Conservation (phyloP, 805 yeast species). For the Pichia ethanolica region DNA sequence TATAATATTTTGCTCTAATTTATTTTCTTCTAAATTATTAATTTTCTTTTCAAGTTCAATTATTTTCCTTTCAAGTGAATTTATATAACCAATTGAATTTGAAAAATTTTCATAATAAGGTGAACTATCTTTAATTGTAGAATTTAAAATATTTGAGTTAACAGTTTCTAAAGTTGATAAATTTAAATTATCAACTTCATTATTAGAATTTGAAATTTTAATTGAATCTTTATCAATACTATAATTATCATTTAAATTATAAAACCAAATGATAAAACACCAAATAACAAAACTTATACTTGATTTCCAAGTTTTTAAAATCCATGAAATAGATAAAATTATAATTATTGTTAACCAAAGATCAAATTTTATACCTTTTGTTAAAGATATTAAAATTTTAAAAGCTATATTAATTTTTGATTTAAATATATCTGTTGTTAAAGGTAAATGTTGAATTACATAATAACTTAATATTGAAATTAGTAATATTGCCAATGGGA, state of each 20-base stretch:
- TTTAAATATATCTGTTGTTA: neutral
- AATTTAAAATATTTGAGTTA: neutral
- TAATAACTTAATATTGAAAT: neutral
- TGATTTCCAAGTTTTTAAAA: constrained; percentile 7
- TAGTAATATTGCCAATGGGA: neutral
- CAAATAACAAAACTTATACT: constrained; percentile 9
- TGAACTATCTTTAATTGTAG: neutral
- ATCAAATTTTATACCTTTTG: constrained; percentile 3
- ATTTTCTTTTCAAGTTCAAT: constrained; percentile 2
- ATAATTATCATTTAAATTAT: constrained; percentile 6
- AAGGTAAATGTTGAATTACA: neutral
- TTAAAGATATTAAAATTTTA: neutral
- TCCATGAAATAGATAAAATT: constrained; percentile 7
- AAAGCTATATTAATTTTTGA: constrained; percentile 1
- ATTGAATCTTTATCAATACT: too few relatives aligned
- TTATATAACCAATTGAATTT: neutral
- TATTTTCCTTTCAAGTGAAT: constrained; percentile 1
- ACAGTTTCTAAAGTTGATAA: neutral
- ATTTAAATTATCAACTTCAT: neutral
- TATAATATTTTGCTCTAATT: constrained; percentile 9
- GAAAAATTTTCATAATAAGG: neutral
- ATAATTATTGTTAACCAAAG: constrained; percentile 8
- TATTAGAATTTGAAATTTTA: neutral
- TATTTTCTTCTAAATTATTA: constrained; percentile 6
- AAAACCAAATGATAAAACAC: constrained; percentile 11